A percentile compares a stretch with the other conserved stretches of the same genome.
Evolutionary conservation across 2,329 filamentous ascomycete species (phyloP).

Genomic region (Pseudogymnoascus sp.): DNA sequence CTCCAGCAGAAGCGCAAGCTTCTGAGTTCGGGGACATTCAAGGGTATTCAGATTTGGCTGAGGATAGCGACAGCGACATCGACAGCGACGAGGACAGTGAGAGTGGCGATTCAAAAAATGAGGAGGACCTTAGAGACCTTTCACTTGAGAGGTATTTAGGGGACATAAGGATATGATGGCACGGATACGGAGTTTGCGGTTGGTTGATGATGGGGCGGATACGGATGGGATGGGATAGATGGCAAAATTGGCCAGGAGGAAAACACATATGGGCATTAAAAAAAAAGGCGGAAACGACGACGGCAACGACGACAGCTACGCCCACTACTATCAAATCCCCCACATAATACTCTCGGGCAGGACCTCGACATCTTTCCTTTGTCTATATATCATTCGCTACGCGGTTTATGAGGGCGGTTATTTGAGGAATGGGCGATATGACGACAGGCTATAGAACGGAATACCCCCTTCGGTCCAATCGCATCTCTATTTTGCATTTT

Average conservation of each 20-base stretch:
- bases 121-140: slow-evolving; percentile 2
- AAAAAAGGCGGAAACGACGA: background rate
- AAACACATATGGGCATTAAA: background rate
- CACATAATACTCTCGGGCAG: slow-evolving; percentile 1
- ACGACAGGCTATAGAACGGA: slow-evolving; percentile 8
- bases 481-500: slow-evolving; percentile 6
- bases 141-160: slow-evolving; percentile 3
- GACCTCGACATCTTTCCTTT: slow-evolving; percentile 5
- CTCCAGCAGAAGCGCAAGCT: slow-evolving; percentile 29
- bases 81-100: background rate
- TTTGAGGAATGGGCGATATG: slow-evolving; percentile 2
- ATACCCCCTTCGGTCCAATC: slow-evolving; percentile 6
- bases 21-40: slow-evolving; percentile 29
- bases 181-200: background rate
- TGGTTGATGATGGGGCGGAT: background rate
- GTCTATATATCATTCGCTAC: slow-evolving; percentile 3
- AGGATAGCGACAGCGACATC: background rate
- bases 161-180: background rate
- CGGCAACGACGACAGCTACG: slow-evolving; percentile 2
- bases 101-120: background rate
- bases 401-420: slow-evolving; percentile 7
- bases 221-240: slow-evolving; percentile 5
- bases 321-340: background rate
- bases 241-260: slow-evolving; percentile 2
- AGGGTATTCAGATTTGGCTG: background rate